A percentile compares a stretch with the other conserved stretches of the same genome.
phyloP scores from a whole-genome alignment of 148 eudicot genomes.

The Vaccinium myrtillus region DNA sequence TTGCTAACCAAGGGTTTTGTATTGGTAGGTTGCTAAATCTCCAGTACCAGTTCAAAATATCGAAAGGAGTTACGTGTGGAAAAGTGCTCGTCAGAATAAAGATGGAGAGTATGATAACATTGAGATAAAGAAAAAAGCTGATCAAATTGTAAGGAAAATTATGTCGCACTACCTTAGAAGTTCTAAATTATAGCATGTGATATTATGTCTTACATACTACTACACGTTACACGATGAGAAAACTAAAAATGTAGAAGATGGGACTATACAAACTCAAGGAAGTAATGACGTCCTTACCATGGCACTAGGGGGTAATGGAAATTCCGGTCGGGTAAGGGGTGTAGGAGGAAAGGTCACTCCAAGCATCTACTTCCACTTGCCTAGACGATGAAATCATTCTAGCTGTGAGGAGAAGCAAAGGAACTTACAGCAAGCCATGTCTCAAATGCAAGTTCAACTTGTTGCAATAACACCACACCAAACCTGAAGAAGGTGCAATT shows the following conservation, averaged over 20 bases:
- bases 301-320: not conserved
- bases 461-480: not conserved
- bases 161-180: too few species aligned
- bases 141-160: not conserved
- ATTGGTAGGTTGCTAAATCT: not conserved
- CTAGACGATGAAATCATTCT: not conserved
- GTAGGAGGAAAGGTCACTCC: not conserved
- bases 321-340: not conserved
- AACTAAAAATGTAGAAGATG: not conserved
- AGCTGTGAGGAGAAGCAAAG: not conserved
- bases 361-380: not conserved
- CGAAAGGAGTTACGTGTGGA: not conserved
- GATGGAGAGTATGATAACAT: not conserved
- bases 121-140: not conserved
- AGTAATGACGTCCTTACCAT: not conserved
- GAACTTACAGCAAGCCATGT: too few species aligned
- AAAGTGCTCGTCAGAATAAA: not conserved
- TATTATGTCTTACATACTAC: too few species aligned
- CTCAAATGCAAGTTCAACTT: not conserved
- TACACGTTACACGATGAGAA: not conserved
- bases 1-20: not conserved
- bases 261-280: not conserved
- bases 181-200: too few species aligned
- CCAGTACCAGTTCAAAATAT: not conserved
- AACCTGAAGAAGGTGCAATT: not conserved